A percentile compares a stretch with the other conserved stretches of the same genome.
Evolutionary conservation across 805 yeast genomes (phyloP).

Genomic region (Saccharomycopsis microspora): DNA sequence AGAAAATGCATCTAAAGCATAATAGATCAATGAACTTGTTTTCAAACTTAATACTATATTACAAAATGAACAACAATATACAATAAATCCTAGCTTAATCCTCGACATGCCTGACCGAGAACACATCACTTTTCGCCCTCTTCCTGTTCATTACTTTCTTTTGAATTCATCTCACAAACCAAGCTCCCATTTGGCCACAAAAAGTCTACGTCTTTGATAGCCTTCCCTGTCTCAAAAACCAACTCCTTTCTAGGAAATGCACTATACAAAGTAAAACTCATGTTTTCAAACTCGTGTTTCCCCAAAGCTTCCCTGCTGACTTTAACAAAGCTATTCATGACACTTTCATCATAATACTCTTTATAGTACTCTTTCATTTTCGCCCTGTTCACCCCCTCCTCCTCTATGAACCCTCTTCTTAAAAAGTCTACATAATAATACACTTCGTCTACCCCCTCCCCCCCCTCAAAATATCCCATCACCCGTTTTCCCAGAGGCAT

Average conservation of each 20-base stretch:
- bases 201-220: constrained; percentile 1
- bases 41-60: too few species aligned
- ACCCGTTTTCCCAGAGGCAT: constrained; percentile 52
- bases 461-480: constrained; percentile 34
- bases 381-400: neutral
- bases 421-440: constrained; percentile 59
- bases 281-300: neutral
- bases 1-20: too few species aligned
- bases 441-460: constrained; percentile 45
- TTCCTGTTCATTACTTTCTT: neutral
- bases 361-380: constrained; percentile 1
- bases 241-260: constrained; percentile 8
- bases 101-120: too few species aligned
- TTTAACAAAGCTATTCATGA: neutral
- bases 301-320: neutral
- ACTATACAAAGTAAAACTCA: constrained; percentile 2
- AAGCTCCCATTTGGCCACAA: constrained; percentile 7
- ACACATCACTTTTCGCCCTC: neutral
- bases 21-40: too few species aligned
- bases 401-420: constrained; percentile 19
- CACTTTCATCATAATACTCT: constrained; percentile 1
- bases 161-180: constrained; percentile 2
- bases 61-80: too few species aligned
- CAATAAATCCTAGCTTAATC: too few species aligned
- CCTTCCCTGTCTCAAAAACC: neutral